phyloP scores from a whole-genome alignment of 257 asterid genomes.

The Nicotiana tabacum region DNA sequence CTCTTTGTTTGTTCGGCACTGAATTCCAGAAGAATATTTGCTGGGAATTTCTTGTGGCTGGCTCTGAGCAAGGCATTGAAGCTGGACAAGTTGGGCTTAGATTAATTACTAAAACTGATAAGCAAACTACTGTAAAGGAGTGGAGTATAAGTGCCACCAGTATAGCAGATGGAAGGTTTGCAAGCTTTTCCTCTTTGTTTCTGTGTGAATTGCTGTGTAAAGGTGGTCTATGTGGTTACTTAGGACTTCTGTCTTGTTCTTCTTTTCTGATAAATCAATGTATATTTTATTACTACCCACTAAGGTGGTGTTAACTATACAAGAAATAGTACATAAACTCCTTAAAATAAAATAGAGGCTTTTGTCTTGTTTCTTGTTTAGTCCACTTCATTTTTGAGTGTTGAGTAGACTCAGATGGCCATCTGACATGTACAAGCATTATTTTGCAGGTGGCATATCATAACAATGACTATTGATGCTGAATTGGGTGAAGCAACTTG shows the following conservation, averaged over 20 bases:
- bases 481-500: conserved; percentile 95
- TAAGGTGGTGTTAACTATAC: background rate
- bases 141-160: conserved; percentile 92
- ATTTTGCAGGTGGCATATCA: conserved; percentile 87
- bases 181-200: conserved; percentile 4
- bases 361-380: background rate
- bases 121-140: conserved; percentile 84
- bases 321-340: background rate
- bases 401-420: background rate
- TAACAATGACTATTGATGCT: conserved; percentile 84
- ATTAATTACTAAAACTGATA: conserved; percentile 84
- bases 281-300: background rate
- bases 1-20: conserved; percentile 92
- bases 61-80: conserved; percentile 98
- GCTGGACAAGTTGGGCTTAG: conserved; percentile 99
- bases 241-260: conserved; percentile 6
- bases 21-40: conserved; percentile 80
- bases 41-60: conserved; percentile 98
- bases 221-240: background rate
- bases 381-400: background rate
- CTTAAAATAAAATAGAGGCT: background rate
- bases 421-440: conserved; percentile 5
- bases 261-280: background rate
- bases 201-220: background rate
- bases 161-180: conserved; percentile 95